phyloP scores from a whole-genome alignment of 2,329 filamentous ascomycete genomes.

The Pseudogymnoascus sp. region DNA sequence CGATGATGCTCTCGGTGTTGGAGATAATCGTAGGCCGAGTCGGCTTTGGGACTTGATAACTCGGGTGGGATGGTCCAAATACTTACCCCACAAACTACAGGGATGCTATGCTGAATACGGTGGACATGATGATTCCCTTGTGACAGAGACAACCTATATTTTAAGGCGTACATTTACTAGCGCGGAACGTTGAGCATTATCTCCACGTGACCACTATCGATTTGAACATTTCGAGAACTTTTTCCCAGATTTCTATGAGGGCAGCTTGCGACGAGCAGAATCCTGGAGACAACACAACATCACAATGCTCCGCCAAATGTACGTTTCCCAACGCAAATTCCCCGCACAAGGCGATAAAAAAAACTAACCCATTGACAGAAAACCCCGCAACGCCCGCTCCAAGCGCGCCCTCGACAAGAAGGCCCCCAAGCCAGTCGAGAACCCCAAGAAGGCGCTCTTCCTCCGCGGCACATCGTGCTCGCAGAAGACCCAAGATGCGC shows the following conservation, averaged over 20 bases:
- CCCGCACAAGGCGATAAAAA: slow-evolving; percentile 12
- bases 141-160: neutral
- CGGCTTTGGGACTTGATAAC: neutral
- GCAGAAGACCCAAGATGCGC: slow-evolving; percentile 72
- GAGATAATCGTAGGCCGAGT: slow-evolving; percentile 2
- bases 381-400: slow-evolving; percentile 77
- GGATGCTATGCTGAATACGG: neutral
- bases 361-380: slow-evolving; percentile 36
- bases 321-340: slow-evolving; percentile 12
- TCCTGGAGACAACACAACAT: slow-evolving; percentile 14
- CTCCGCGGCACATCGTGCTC: slow-evolving; percentile 83
- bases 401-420: slow-evolving; percentile 92
- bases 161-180: neutral
- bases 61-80: slow-evolving; percentile 10
- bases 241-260: slow-evolving; percentile 7
- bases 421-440: slow-evolving; percentile 82
- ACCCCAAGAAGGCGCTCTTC: slow-evolving; percentile 84
- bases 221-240: slow-evolving; percentile 7
- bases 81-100: slow-evolving; percentile 6
- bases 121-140: neutral
- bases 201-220: slow-evolving; percentile 12
- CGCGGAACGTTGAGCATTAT: neutral
- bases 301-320: slow-evolving; percentile 34
- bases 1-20: neutral
- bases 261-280: slow-evolving; percentile 13